A percentile compares a stretch with the other conserved stretches of the same genome.
Conservation (phyloP, 768 basidiomycete species). For the Flagelloscypha sp. region DNA sequence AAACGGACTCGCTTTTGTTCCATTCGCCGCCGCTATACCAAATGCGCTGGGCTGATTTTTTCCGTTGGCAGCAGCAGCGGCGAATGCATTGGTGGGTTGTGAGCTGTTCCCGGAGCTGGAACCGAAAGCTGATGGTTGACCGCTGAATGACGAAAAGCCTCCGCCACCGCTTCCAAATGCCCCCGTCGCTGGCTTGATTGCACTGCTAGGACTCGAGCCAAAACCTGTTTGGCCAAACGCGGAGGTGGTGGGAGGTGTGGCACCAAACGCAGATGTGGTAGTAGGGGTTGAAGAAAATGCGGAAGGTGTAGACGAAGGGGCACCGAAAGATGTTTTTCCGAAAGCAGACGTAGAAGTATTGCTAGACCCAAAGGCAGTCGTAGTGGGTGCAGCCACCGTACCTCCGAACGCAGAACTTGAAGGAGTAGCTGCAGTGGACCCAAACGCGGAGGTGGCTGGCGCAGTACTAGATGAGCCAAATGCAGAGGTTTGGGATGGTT, state of each 20-base stretch:
- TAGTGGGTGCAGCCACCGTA: conserved; percentile 9
- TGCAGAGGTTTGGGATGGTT: conserved; percentile 15
- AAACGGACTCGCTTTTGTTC: too few species aligned
- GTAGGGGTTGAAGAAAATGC: conserved; percentile 22
- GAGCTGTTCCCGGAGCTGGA: conserved; percentile 16
- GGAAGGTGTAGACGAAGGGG: conserved; percentile 7
- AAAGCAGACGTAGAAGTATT: conserved; percentile 11
- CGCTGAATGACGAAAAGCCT: conserved; percentile 46
- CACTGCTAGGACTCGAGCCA: conserved; percentile 16
- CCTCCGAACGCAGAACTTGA: conserved; percentile 25
- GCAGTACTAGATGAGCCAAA: conserved; percentile 32
- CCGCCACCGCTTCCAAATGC: conserved; percentile 38
- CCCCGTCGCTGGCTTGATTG: conserved; percentile 44
- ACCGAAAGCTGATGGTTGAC: conserved; percentile 37
- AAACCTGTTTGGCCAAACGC: conserved; percentile 20
- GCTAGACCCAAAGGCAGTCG: conserved; percentile 21
- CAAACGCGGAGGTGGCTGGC: conserved; percentile 24
- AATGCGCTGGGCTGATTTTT: too few species aligned
- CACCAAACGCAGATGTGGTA: conserved; percentile 27
- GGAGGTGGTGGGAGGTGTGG: conserved; percentile 21
- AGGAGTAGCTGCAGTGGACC: conserved; percentile 11
- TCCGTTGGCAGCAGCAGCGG: conserved; percentile 6
- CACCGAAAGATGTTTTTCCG: conserved; percentile 6
- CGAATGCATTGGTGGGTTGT: too few species aligned
- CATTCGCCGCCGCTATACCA: too few species aligned